These are phyloP conservation scores for Pneumocystis jirovecii DNA, from an alignment of 1,139 yeast genomes.

Conservation along the genomic window DNA sequence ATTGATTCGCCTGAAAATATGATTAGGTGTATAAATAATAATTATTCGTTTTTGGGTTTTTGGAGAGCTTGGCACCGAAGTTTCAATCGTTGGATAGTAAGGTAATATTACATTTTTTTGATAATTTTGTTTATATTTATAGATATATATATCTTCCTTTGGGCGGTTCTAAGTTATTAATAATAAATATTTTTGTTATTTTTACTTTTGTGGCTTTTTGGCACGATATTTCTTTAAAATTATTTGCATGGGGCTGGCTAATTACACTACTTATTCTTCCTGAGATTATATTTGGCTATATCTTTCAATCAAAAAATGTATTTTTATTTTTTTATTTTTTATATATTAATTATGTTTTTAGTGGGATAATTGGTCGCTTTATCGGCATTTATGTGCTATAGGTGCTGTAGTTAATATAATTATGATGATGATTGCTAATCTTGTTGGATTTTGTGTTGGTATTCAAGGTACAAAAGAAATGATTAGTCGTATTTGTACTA, in stretches of 20 bases:
- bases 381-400: slow-evolving; percentile 61
- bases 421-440: slow-evolving; percentile 96
- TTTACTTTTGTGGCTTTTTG: slow-evolving; percentile 94
- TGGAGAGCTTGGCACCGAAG: slow-evolving; percentile 99
- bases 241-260: slow-evolving; percentile 92
- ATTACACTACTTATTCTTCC: slow-evolving; percentile 81
- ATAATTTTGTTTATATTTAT: background rate
- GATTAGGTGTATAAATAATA: slow-evolving; percentile 91
- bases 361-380: slow-evolving; percentile 47
- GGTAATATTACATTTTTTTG: slow-evolving; percentile 28
- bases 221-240: slow-evolving; percentile 87
- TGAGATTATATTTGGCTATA: slow-evolving; percentile 50
- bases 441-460: slow-evolving; percentile 89
- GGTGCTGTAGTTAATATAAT: slow-evolving; percentile 87
- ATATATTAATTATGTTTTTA: slow-evolving; percentile 18
- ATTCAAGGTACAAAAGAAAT: slow-evolving; percentile 63
- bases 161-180: slow-evolving; percentile 55
- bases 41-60: slow-evolving; percentile 79
- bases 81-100: slow-evolving; percentile 73
- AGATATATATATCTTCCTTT: slow-evolving; percentile 62
- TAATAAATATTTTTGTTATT: slow-evolving; percentile 68
- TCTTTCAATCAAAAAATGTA: slow-evolving; percentile 24
- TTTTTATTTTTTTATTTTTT: slow-evolving; percentile 13
- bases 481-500: slow-evolving; percentile 54
- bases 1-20: slow-evolving; percentile 96